Conservation (phyloP, 2,329 filamentous ascomycete species). For the Pseudogymnoascus sp. region DNA sequence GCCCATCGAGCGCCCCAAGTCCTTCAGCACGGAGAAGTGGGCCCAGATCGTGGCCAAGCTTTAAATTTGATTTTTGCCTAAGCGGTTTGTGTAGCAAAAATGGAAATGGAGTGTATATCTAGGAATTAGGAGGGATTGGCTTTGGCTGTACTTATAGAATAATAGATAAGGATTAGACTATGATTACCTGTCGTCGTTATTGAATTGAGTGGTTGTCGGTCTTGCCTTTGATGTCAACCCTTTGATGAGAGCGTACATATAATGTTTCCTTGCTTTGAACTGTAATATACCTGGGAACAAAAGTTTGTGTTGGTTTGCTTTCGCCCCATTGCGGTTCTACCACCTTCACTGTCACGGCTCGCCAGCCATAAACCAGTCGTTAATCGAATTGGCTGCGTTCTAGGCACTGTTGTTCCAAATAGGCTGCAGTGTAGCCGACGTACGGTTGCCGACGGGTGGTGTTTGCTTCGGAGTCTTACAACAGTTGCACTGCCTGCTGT, state of each 20-base stretch:
- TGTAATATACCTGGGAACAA: neutral
- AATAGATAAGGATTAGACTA: conserved; percentile 26
- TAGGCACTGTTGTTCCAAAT: neutral
- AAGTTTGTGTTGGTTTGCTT: neutral
- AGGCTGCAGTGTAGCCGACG: neutral
- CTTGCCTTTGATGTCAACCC: neutral
- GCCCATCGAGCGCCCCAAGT: conserved; percentile 98
- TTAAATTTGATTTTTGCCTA: conserved; percentile 43
- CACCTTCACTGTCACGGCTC: too few species aligned
- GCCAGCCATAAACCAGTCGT: neutral
- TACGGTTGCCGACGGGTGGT: neutral
- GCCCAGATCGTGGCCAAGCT: conserved; percentile 89
- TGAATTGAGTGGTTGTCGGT: conserved; percentile 18
- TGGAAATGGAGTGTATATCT: conserved; percentile 25
- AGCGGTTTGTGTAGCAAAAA: conserved; percentile 16
- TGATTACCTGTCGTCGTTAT: conserved; percentile 18
- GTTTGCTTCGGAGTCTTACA: neutral
- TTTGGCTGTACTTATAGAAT: conserved; percentile 29
- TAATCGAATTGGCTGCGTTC: too few species aligned
- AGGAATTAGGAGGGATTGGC: conserved; percentile 23
- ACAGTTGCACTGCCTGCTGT: neutral
- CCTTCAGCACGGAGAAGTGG: conserved; percentile 95
- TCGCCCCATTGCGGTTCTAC: neutral
- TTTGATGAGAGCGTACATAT: neutral
- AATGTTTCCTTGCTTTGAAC: neutral